Evolutionary conservation across 1,284 basidiomycete species (phyloP).

Genomic region (Anthracocystis setariae): DNA sequence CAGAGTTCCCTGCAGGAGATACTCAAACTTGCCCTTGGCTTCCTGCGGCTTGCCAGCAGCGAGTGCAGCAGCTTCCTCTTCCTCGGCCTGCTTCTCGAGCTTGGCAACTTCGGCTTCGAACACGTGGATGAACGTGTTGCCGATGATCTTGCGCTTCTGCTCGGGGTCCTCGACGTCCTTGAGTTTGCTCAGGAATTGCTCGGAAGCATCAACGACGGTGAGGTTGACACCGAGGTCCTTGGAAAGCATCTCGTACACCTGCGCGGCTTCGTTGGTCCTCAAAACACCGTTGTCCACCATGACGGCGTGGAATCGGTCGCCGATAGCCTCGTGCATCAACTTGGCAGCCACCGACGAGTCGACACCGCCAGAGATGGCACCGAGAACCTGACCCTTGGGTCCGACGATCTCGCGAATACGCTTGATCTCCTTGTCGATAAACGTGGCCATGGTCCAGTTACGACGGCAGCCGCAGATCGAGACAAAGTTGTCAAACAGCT

Average conservation of each 20-base stretch:
- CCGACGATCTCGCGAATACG: conserved; percentile 96
- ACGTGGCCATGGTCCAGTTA: conserved; percentile 99
- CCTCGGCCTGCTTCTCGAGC: conserved; percentile 84
- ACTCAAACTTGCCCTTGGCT: conserved; percentile 84
- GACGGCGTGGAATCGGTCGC: conserved; percentile 95
- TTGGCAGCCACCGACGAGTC: conserved; percentile 98
- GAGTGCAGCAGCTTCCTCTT: conserved; percentile 76
- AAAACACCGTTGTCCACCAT: conserved; percentile 99
- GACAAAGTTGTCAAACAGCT: conserved; percentile 89
- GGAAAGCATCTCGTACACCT: conserved; percentile 95
- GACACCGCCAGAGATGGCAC: conserved; percentile 96
- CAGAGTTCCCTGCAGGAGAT: conserved; percentile 96
- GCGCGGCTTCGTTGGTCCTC: conserved; percentile 86
- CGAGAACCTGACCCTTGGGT: conserved; percentile 92
- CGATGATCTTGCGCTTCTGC: conserved; percentile 96
- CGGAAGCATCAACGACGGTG: conserved; percentile 93
- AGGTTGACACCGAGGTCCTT: conserved; percentile 94
- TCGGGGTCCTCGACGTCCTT: conserved; percentile 95
- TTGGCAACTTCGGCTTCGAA: conserved; percentile 93
- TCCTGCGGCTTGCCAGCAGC: conserved; percentile 55
- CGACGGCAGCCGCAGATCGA: conserved; percentile 81
- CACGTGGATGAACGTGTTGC: conserved; percentile 98
- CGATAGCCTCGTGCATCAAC: conserved; percentile 99
- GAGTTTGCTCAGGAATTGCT: conserved; percentile 88
- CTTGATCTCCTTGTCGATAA: conserved; percentile 95